phyloP scores from a whole-genome alignment of 306 rosid species.

The Psophocarpus tetragonolobus region DNA sequence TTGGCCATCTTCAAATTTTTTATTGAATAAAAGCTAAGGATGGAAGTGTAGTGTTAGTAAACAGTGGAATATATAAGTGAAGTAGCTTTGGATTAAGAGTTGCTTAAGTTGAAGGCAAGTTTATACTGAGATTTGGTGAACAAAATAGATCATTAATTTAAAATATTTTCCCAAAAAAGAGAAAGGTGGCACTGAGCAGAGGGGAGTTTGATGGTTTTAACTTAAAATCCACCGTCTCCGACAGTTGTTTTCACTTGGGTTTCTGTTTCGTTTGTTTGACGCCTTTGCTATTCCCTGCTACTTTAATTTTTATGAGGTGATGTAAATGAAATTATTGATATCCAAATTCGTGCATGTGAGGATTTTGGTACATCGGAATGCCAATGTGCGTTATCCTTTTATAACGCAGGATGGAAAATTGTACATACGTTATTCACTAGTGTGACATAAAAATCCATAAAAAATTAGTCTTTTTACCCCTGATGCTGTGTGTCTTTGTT shows the following conservation, averaged over 20 bases:
- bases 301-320: neutral
- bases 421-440: neutral
- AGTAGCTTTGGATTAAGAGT: constrained; percentile 44
- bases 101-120: constrained; percentile 32
- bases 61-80: neutral
- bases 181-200: neutral
- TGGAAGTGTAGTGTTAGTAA: constrained; percentile 1
- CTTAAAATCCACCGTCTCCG: constrained; percentile 41
- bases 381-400: neutral
- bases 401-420: neutral
- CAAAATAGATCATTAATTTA: neutral
- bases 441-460: constrained; percentile 25
- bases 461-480: too few relatives aligned
- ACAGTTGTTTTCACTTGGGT: constrained; percentile 48
- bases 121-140: constrained; percentile 40
- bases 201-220: constrained; percentile 62
- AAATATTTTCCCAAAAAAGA: neutral
- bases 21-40: neutral
- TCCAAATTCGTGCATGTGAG: neutral
- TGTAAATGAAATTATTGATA: neutral
- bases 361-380: constrained; percentile 4
- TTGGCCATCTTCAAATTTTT: constrained; percentile 56
- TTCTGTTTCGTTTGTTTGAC: constrained; percentile 32
- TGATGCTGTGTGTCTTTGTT: neutral
- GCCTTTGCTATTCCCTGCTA: constrained; percentile 1